phyloP scores from a whole-genome alignment of 208 protist genomes.

The Trypanosomatidae sp. region DNA sequence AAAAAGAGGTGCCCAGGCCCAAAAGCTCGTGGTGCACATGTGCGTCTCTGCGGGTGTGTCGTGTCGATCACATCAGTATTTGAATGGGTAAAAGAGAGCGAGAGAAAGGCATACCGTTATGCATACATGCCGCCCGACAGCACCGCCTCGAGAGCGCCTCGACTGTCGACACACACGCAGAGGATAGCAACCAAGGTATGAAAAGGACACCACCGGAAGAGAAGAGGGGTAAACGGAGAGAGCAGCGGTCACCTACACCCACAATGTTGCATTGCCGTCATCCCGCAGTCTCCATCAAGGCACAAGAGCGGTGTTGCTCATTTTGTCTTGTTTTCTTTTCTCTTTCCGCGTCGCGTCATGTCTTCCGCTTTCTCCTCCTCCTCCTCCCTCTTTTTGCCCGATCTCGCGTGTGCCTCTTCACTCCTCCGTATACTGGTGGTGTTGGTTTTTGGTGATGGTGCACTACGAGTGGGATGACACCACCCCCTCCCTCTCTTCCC shows the following conservation, averaged over 20 bases:
- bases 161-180: background rate
- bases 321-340: background rate
- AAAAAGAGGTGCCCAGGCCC: slow-evolving; percentile 3
- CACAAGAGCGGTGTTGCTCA: background rate
- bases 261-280: background rate
- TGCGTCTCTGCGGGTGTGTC: background rate
- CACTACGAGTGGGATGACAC: background rate
- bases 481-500: background rate
- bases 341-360: background rate
- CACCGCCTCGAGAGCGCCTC: background rate
- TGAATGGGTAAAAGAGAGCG: background rate
- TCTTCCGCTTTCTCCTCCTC: background rate
- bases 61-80: background rate
- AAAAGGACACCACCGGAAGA: background rate
- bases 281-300: background rate
- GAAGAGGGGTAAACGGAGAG: background rate
- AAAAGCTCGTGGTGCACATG: background rate
- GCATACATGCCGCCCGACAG: background rate
- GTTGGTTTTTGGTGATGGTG: background rate
- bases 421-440: background rate
- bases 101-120: background rate
- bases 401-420: background rate
- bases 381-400: background rate
- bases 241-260: background rate
- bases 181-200: background rate